These are phyloP conservation scores for Lasiosphaeriaceae sp. DNA, from an alignment of 495 filamentous ascomycete species.

Conservation along the genomic window DNA sequence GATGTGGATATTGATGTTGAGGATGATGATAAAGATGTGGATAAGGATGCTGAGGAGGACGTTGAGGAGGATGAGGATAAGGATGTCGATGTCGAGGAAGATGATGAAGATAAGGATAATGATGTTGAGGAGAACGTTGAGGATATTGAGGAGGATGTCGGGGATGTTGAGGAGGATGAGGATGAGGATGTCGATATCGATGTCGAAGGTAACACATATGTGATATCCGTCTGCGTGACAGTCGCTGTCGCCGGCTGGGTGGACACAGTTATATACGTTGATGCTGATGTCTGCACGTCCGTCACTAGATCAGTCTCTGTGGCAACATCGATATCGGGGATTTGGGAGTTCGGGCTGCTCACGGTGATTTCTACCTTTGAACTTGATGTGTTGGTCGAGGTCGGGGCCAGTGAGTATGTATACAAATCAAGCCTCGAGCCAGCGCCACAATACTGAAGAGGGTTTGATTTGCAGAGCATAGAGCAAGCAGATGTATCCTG, in stretches of 20 bases:
- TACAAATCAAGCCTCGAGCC: conserved; percentile 14
- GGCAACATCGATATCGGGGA: too few relatives aligned
- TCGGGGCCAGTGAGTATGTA: not conserved
- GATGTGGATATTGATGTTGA: not conserved
- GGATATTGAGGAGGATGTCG: not conserved
- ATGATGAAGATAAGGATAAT: too few relatives aligned
- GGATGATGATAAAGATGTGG: not conserved
- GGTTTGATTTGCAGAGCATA: conserved; percentile 35
- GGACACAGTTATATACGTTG: too few relatives aligned
- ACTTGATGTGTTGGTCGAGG: not conserved
- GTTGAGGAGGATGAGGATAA: not conserved
- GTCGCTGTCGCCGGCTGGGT: too few relatives aligned
- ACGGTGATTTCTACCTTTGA: not conserved
- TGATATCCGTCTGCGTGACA: too few relatives aligned
- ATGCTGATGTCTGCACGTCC: too few relatives aligned
- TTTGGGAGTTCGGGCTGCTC: too few relatives aligned
- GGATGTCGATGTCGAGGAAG: not conserved
- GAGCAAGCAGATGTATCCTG: conserved; percentile 20
- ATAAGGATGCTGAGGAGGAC: not conserved
- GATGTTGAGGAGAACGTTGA: not conserved
- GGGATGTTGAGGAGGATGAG: not conserved
- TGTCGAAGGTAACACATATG: too few relatives aligned
- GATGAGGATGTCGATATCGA: too few relatives aligned
- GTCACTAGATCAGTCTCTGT: too few relatives aligned
- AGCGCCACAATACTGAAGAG: conserved; percentile 20